A percentile compares a stretch with the other conserved stretches of the same genome.
These are phyloP conservation scores for Boletus vinaceobasis DNA, from an alignment of 768 basidiomycete species.

Conservation along the genomic window DNA sequence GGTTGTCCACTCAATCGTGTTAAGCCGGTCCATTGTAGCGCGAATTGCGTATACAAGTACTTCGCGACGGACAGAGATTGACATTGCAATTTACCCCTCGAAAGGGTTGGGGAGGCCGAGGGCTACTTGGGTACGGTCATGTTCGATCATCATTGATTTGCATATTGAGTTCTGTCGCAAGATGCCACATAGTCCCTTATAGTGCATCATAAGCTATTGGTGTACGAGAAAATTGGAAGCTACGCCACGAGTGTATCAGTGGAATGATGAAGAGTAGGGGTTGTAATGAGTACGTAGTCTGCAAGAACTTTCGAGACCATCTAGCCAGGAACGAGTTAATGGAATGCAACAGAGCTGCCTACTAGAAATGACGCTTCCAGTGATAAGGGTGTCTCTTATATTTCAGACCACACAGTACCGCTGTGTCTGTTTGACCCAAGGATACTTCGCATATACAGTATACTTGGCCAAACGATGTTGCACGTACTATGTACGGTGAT, in stretches of 20 bases:
- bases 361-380: neutral
- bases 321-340: neutral
- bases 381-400: too few relatives aligned
- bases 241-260: neutral
- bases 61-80: slow-evolving; percentile 45
- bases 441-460: too few relatives aligned
- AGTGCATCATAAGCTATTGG: slow-evolving; percentile 12
- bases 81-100: slow-evolving; percentile 62
- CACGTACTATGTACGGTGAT: too few relatives aligned
- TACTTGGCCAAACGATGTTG: too few relatives aligned
- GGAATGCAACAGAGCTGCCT: neutral
- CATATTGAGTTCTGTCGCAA: slow-evolving; percentile 21
- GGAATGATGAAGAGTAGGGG: neutral
- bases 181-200: slow-evolving; percentile 63
- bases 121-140: slow-evolving; percentile 67
- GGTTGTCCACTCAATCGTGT: neutral
- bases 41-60: slow-evolving; percentile 54
- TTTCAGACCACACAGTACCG: slow-evolving; percentile 5
- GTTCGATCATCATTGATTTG: neutral
- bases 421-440: slow-evolving; percentile 35
- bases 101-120: slow-evolving; percentile 84
- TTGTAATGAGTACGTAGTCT: neutral
- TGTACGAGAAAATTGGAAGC: neutral
- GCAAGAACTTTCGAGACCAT: neutral
- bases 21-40: slow-evolving; percentile 39